These are phyloP conservation scores for Cajanus cajan DNA, from an alignment of 306 rosid genomes.

Conservation along the genomic window DNA sequence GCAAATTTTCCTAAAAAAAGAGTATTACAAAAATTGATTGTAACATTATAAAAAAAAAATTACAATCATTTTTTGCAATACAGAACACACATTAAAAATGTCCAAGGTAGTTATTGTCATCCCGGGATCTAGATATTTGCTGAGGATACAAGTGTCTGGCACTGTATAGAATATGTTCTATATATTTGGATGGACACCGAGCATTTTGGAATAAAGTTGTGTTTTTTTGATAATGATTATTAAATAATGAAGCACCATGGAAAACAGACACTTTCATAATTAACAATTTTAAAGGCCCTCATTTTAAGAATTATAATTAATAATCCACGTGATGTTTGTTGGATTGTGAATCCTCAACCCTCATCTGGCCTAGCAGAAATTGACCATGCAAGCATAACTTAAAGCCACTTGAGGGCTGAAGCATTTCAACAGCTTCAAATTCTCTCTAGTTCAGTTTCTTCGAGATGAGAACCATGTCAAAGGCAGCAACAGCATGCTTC, in stretches of 20 bases:
- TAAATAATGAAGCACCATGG: background rate
- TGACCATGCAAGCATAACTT: background rate
- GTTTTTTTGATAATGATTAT: background rate
- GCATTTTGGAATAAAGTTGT: background rate
- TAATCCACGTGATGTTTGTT: background rate
- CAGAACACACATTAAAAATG: background rate
- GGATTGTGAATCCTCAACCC: too few relatives aligned
- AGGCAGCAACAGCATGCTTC: background rate
- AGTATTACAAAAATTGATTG: too few relatives aligned
- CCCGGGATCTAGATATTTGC: background rate
- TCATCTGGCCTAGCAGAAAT: background rate
- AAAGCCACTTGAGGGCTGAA: background rate
- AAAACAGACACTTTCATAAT: background rate
- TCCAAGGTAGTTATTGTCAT: background rate
- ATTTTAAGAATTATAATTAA: background rate
- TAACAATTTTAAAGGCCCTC: background rate
- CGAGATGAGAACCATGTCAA: slow-evolving; percentile 26
- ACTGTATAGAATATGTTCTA: background rate
- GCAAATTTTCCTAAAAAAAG: too few relatives aligned
- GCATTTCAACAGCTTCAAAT: background rate
- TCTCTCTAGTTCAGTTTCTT: background rate
- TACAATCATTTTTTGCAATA: background rate
- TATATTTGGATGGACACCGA: background rate
- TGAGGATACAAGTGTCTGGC: background rate
- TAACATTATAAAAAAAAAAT: too few relatives aligned